Evolutionary conservation across 805 yeast species (phyloP).

Genomic region (Barnettozyma salicaria): DNA sequence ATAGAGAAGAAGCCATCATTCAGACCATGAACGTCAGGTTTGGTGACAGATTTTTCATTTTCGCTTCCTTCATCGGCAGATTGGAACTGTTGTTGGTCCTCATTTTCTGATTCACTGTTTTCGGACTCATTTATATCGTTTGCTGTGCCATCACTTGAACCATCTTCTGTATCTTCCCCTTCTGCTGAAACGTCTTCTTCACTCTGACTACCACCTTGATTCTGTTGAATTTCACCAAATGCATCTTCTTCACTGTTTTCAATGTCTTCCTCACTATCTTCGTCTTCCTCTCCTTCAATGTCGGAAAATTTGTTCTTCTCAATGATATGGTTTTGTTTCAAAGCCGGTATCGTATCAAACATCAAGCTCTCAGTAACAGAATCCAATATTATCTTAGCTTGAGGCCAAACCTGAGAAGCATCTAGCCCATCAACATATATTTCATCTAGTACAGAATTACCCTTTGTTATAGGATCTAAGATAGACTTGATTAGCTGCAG

Average conservation of each 20-base stretch:
- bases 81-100: constrained; percentile 22
- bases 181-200: constrained; percentile 20
- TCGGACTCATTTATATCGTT: constrained; percentile 15
- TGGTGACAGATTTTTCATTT: constrained; percentile 34
- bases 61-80: constrained; percentile 26
- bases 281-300: constrained; percentile 18
- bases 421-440: constrained; percentile 81
- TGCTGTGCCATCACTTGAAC: constrained; percentile 7
- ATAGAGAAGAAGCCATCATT: constrained; percentile 82
- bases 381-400: constrained; percentile 78
- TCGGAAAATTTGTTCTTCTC: constrained; percentile 4
- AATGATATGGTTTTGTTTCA: constrained; percentile 29
- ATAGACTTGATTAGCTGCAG: constrained; percentile 19
- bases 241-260: constrained; percentile 7
- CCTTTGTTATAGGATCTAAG: constrained; percentile 25
- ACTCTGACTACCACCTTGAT: constrained; percentile 1
- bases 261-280: constrained; percentile 17
- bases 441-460: constrained; percentile 63
- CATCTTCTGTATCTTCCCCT: constrained; percentile 19
- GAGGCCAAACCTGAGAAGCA: constrained; percentile 91
- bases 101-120: constrained; percentile 16
- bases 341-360: constrained; percentile 46
- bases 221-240: not conserved
- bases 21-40: constrained; percentile 54
- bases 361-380: constrained; percentile 63